Conservation (phyloP, 2,329 filamentous ascomycete species). For the Trichoderma sp. region DNA sequence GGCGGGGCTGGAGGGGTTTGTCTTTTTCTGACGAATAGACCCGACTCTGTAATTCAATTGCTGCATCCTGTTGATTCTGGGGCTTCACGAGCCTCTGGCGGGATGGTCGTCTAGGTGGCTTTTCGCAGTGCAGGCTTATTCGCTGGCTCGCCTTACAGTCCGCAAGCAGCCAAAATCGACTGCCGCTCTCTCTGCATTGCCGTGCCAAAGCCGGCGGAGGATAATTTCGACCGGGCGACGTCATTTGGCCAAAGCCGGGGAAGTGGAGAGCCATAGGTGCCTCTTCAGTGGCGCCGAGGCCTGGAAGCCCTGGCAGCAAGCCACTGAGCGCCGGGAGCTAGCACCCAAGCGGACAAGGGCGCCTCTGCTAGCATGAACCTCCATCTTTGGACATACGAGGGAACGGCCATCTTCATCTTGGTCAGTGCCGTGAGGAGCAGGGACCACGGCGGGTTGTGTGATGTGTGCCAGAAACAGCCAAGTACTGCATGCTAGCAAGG, state of each 20-base stretch:
- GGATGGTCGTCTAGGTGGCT: too few species aligned
- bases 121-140: not conserved
- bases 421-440: too few species aligned
- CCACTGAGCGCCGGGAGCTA: constrained; percentile 7
- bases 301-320: not conserved
- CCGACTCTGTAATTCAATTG: not conserved
- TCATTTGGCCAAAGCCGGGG: constrained; percentile 16
- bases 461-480: not conserved
- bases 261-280: constrained; percentile 13
- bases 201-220: constrained; percentile 15
- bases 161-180: not conserved
- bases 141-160: not conserved
- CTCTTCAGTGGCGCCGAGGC: constrained; percentile 11
- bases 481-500: too few species aligned
- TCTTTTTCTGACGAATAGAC: not conserved
- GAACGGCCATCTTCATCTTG: not conserved
- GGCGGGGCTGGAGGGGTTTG: not conserved
- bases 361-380: not conserved
- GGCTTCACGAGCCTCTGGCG: not conserved
- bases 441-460: not conserved
- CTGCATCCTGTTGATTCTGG: not conserved
- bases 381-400: not conserved
- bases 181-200: constrained; percentile 9
- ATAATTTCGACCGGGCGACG: not conserved
- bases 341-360: not conserved